A percentile compares a stretch with the other conserved stretches of the same genome.
phyloP scores from a whole-genome alignment of 2,329 filamentous ascomycete genomes.

The Paramyrothecium roridum region DNA sequence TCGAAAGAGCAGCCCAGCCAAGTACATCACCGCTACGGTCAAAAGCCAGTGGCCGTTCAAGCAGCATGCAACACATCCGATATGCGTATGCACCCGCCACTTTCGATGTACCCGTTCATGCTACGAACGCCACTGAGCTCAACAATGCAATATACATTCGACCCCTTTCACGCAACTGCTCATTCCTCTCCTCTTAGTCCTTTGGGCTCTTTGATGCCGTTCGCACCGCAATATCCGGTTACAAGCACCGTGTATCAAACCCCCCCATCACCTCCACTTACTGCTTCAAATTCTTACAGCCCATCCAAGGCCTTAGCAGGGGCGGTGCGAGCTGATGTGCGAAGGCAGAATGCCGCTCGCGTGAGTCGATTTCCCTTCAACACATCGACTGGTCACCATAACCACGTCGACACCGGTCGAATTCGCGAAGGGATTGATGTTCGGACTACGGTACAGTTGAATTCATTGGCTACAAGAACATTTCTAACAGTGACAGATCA shows the following conservation, averaged over 20 bases:
- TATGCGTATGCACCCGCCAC: conserved; percentile 16
- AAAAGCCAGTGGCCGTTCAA: background rate
- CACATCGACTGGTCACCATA: conserved; percentile 51
- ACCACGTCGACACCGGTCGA: conserved; percentile 58
- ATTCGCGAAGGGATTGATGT: conserved; percentile 67
- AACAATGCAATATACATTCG: conserved; percentile 23
- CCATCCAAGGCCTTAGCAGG: conserved; percentile 33
- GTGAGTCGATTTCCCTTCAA: conserved; percentile 43
- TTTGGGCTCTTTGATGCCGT: conserved; percentile 10
- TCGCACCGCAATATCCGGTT: conserved; percentile 26
- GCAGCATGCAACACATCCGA: conserved; percentile 6
- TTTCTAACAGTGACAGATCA: conserved; percentile 56
- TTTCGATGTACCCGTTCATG: conserved; percentile 30
- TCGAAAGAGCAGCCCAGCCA: conserved; percentile 5
- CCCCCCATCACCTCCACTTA: conserved; percentile 29
- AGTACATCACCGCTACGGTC: conserved; percentile 6
- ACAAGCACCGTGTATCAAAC: conserved; percentile 25
- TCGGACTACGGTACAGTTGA: conserved; percentile 63
- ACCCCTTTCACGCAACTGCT: conserved; percentile 14
- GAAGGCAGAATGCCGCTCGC: conserved; percentile 47
- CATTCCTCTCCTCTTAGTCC: conserved; percentile 16
- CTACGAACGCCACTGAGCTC: conserved; percentile 24
- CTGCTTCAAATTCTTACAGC: conserved; percentile 32
- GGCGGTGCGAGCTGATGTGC: conserved; percentile 33
- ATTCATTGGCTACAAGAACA: background rate